phyloP scores from a whole-genome alignment of 2,329 filamentous ascomycete species.

The Bipolaris victoriae region DNA sequence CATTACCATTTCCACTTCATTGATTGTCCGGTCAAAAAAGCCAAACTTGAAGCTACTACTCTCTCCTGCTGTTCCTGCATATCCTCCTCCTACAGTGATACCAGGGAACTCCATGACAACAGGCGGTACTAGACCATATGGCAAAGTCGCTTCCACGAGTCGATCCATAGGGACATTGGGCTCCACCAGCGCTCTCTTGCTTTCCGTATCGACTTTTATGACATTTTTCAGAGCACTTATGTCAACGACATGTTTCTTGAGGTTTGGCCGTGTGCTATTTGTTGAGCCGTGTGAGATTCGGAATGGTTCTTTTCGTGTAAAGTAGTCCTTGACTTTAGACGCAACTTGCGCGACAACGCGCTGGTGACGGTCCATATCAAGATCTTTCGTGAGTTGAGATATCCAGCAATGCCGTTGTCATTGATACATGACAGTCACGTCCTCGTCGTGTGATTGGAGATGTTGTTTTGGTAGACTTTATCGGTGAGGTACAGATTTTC shows the following conservation, averaged over 20 bases:
- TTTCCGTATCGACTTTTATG: conserved; percentile 62
- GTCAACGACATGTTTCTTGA: conserved; percentile 61
- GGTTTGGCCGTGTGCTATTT: conserved; percentile 70
- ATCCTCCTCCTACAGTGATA: conserved; percentile 73
- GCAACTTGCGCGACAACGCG: conserved; percentile 55
- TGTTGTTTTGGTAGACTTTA: conserved; percentile 1
- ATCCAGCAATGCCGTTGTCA: conserved; percentile 25
- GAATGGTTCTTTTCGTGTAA: conserved; percentile 64
- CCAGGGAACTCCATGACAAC: conserved; percentile 75
- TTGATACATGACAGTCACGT: conserved; percentile 23
- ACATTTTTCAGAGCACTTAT: conserved; percentile 69
- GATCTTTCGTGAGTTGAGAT: conserved; percentile 6
- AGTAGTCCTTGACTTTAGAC: conserved; percentile 56
- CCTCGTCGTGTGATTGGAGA: conserved; percentile 2
- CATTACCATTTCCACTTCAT: conserved; percentile 69
- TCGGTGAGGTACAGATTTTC: conserved; percentile 21
- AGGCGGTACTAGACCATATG: conserved; percentile 63
- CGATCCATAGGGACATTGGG: conserved; percentile 73
- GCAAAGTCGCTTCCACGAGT: conserved; percentile 64
- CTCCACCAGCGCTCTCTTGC: conserved; percentile 67
- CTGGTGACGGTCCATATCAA: conserved; percentile 51
- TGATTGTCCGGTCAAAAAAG: conserved; percentile 68
- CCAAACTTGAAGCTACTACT: conserved; percentile 73
- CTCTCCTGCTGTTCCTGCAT: conserved; percentile 71
- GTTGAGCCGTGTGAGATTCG: conserved; percentile 80